Base-by-base conservation (phyloP, 1,139 yeast genomes). In the Pneumocystis jirovecii region DNA sequence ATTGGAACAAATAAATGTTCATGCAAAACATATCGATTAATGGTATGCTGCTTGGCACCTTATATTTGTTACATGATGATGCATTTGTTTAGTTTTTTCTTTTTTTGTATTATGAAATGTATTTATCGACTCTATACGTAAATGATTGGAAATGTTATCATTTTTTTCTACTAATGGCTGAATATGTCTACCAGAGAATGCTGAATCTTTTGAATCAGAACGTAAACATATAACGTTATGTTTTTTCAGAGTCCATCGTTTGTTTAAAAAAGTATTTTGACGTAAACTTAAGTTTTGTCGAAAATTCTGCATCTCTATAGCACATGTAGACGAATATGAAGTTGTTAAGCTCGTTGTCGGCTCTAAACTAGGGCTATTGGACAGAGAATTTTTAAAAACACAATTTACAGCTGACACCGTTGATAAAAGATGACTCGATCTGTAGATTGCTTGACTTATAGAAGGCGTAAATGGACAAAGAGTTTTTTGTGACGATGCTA, bases 401-500 rank as follows among this genome's bases (percentile, higher is more conserved):
- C 25, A 15, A 50, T 50, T 50, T 50, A 8, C n/a, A 50, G 8
- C 25, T 4, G 34, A 25, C 25, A 50, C n/a, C 10, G 31, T 10
- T 50, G 57, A 50, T 50, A 50, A 50, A 50, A 50, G 57, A 50
- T 50, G 34, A 25, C n/a, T 50, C 3, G 84, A 80, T 64, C 87
- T 76, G 71, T 82, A 84, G n/a, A 84, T 79, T 3, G 83, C 78
- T 66, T 82, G 81, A 59, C 79, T 80, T 68, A 84, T 79, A 59
- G 81, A 79, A 0, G 87, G 86, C 0, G 86, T 81, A 65, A 84
- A 82, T 64, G 89, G 75, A 19, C 86, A 82, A 68, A 90, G 77
- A 0, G 96, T 87, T 69, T 87, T 89, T 69, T 96, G 82, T 3
- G 93, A 85, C 35, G 85, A 83, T 67, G 84, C 82, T 68, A 91